Evolutionary conservation across 108 stramenopile species (phyloP).

Genomic region (Poteriospumella lacustris): DNA sequence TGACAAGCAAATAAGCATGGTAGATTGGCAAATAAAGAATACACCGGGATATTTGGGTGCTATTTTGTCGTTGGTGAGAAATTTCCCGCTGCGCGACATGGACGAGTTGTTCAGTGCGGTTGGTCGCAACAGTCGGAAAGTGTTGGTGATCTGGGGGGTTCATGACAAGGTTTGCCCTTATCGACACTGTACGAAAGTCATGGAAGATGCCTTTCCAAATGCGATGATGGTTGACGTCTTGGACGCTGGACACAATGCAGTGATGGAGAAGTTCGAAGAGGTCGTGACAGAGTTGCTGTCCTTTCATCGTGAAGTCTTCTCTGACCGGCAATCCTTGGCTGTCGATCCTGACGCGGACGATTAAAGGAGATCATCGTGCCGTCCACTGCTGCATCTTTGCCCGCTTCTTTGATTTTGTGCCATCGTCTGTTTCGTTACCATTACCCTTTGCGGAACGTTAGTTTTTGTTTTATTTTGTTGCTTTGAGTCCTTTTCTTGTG

Average conservation of each 20-base stretch:
- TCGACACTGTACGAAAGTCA: not conserved
- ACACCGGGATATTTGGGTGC: slow-evolving; percentile 24
- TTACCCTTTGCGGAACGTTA: too few species aligned
- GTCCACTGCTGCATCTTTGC: too few species aligned
- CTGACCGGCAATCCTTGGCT: not conserved
- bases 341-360: not conserved
- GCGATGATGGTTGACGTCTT: not conserved
- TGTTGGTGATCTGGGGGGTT: not conserved
- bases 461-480: too few species aligned
- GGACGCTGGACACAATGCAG: not conserved
- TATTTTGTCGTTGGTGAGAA: not conserved
- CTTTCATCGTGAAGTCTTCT: not conserved
- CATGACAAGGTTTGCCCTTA: not conserved
- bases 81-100: not conserved
- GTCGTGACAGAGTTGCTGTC: not conserved
- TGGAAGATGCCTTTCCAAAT: slow-evolving; percentile 11
- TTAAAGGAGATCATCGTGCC: too few species aligned
- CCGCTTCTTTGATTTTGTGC: too few species aligned
- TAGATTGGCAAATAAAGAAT: not conserved
- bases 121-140: not conserved
- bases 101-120: not conserved
- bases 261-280: slow-evolving; percentile 19
- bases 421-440: too few species aligned
- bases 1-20: not conserved
- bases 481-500: too few species aligned